phyloP scores from a whole-genome alignment of 768 basidiomycete species.

The Leccinum sublutescens region DNA sequence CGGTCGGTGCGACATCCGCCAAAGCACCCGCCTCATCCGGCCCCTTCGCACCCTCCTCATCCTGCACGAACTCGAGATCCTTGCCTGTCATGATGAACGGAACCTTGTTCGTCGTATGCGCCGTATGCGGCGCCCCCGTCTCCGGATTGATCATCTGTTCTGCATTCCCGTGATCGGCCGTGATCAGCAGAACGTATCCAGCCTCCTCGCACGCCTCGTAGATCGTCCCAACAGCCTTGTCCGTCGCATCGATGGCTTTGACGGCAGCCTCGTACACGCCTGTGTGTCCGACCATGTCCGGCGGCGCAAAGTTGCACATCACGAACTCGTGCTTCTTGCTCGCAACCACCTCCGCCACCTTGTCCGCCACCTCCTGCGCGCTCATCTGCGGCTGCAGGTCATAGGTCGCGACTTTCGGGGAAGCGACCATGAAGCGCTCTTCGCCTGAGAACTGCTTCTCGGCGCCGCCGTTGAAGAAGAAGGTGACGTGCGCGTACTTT shows the following conservation, averaged over 20 bases:
- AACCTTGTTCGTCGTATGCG: conserved; percentile 85
- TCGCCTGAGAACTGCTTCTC: conserved; percentile 88
- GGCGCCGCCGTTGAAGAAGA: conserved; percentile 97
- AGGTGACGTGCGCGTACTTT: conserved; percentile 96
- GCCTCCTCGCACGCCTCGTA: conserved; percentile 82
- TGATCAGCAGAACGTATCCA: conserved; percentile 84
- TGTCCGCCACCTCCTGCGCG: conserved; percentile 83
- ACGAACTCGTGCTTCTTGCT: conserved; percentile 76
- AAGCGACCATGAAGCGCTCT: conserved; percentile 84
- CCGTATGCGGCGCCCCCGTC: conserved; percentile 86
- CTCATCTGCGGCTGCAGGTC: conserved; percentile 91
- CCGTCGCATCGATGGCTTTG: conserved; percentile 82
- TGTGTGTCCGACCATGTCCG: conserved; percentile 97
- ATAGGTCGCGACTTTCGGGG: conserved; percentile 93
- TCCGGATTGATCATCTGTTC: conserved; percentile 88
- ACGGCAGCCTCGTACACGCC: conserved; percentile 91
- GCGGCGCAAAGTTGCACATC: conserved; percentile 98
- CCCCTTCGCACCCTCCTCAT: conserved; percentile 44
- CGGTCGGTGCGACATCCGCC: conserved; percentile 89
- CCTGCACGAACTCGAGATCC: conserved; percentile 51
- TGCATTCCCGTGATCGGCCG: conserved; percentile 94
- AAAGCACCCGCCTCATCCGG: conserved; percentile 71
- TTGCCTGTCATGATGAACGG: conserved; percentile 86
- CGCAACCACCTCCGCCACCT: conserved; percentile 84
- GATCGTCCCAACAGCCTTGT: conserved; percentile 84